Evolutionary conservation across 208 protist genomes (phyloP).

Genomic region (Leishmania mexicana): DNA sequence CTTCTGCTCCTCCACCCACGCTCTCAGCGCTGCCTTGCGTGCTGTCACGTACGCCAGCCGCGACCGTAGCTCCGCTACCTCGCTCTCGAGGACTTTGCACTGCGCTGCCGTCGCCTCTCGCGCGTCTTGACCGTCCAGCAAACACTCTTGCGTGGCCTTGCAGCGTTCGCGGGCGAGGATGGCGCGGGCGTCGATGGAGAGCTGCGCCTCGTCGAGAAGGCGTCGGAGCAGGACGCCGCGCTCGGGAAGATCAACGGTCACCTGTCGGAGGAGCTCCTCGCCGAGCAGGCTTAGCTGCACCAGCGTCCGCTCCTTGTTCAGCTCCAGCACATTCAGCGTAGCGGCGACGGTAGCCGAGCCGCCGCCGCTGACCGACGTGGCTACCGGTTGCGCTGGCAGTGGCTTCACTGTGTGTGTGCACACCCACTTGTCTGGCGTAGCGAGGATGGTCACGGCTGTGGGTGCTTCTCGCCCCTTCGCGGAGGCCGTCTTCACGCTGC

Average conservation of each 20-base stretch:
- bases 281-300: slow-evolving; percentile 50
- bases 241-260: slow-evolving; percentile 64
- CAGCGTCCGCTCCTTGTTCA: slow-evolving; percentile 46
- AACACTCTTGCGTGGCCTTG: slow-evolving; percentile 16
- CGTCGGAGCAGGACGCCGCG: slow-evolving; percentile 61
- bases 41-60: slow-evolving; percentile 24
- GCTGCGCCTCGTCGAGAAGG: slow-evolving; percentile 52
- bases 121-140: slow-evolving; percentile 34
- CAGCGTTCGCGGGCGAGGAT: slow-evolving; percentile 34
- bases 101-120: slow-evolving; percentile 25
- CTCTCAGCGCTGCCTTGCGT: slow-evolving; percentile 26
- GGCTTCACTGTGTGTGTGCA: slow-evolving; percentile 26
- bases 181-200: slow-evolving; percentile 41
- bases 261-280: slow-evolving; percentile 60
- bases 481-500: neutral
- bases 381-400: slow-evolving; percentile 17
- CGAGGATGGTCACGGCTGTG: slow-evolving; percentile 4
- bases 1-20: slow-evolving; percentile 21
- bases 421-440: slow-evolving; percentile 16
- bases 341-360: slow-evolving; percentile 51
- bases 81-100: slow-evolving; percentile 19
- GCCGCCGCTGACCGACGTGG: slow-evolving; percentile 26
- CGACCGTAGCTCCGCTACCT: slow-evolving; percentile 34
- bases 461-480: neutral
- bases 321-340: slow-evolving; percentile 50